phyloP scores from a whole-genome alignment of 768 basidiomycete genomes.

The Termitomyces sp. region DNA sequence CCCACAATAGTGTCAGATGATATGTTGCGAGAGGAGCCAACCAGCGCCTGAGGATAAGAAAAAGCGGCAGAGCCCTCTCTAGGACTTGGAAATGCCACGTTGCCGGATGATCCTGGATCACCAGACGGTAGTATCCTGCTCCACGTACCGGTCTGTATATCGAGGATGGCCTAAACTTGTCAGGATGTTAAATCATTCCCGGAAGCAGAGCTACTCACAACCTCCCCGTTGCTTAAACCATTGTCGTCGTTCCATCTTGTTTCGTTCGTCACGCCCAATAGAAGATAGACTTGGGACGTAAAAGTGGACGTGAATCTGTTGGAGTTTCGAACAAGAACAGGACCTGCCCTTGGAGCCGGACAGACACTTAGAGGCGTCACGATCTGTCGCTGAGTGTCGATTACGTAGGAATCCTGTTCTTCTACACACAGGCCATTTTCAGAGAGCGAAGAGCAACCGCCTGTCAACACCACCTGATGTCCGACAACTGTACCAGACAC shows the following conservation, averaged over 20 bases:
- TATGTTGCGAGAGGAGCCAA: conserved; percentile 42
- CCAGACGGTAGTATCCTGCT: conserved; percentile 70
- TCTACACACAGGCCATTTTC: conserved; percentile 47
- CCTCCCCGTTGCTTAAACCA: conserved; percentile 62
- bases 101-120: conserved; percentile 56
- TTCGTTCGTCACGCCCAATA: conserved; percentile 63
- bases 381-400: conserved; percentile 35
- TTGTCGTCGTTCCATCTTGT: conserved; percentile 64
- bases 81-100: conserved; percentile 52
- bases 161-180: conserved; percentile 51
- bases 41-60: conserved; percentile 47
- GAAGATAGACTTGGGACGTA: conserved; percentile 57
- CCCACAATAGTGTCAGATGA: conserved; percentile 64
- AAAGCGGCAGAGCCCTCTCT: conserved; percentile 69
- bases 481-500: conserved; percentile 57
- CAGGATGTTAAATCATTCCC: not conserved
- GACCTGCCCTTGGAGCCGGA: conserved; percentile 60
- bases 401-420: conserved; percentile 48
- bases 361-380: conserved; percentile 43
- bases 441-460: conserved; percentile 54
- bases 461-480: conserved; percentile 46
- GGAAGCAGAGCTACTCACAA: conserved; percentile 39
- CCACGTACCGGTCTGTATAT: conserved; percentile 60
- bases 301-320: conserved; percentile 54
- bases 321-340: conserved; percentile 56